Base-by-base conservation (phyloP, 1,284 basidiomycete species). In the Cutaneotrichosporon spelunceum region DNA sequence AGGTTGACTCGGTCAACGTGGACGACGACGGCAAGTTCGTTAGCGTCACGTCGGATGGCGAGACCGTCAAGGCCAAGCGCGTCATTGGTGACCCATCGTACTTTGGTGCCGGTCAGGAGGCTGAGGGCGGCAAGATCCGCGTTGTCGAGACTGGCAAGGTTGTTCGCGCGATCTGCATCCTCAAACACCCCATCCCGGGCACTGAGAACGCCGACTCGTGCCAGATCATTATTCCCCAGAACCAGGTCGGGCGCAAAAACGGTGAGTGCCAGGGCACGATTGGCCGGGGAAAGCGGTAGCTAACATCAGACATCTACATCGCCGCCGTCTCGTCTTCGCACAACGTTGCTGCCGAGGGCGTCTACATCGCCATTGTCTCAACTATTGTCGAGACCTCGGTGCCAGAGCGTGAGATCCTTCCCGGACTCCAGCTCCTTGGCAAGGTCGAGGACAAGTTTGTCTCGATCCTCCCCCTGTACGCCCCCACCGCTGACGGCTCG, bases 171-270 rank as follows among this genome's bases (percentile, higher is more conserved):
- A 99, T 99, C 74, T 99, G 96, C 83, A 85, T 99, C 79, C 84
- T 99, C 77, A 97, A 96, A 82, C 96, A 99, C 81, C 92, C 95
- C 52, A 96, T 99, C 69, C 96, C 96, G 57, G 93, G 91, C 66
- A 99, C 96, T 52, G 94, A 99, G 50, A 90, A 98, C 74, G 83
- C 88, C 57, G 96, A 99, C 82, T 92, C 89, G 69, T 60, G 59
- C 53, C 96, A 99, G 81, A 92, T 99, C 72, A 94, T 99, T 80
- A 96, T 99, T 70, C 96, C 96, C 33, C 96, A 99, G 82, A 97
- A 97, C 80, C 96, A 99, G 81, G 93, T 99, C 67, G 85, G 85
- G 68, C 84, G 96, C 70, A 88, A 90, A 81, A 93, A 99, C 76
- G 95, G 93, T 91, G 72, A 72, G 87, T 78, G n/a, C n/a, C n/a